Conservation (phyloP, 2,329 filamentous ascomycete genomes). For the Pseudogymnoascus pannorum region DNA sequence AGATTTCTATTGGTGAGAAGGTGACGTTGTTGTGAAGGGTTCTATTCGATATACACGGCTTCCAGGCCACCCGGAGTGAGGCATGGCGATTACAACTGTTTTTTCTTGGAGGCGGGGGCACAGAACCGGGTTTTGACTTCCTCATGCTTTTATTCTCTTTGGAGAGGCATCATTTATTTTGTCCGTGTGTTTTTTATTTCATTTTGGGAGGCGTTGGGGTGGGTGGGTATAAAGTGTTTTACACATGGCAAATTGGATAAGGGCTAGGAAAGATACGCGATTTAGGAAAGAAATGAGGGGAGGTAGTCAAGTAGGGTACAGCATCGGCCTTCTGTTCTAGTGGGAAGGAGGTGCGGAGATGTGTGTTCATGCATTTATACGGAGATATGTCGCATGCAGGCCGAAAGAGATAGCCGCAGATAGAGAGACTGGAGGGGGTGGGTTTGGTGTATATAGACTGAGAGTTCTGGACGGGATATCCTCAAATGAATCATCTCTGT, state of each 20-base stretch:
- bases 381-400: neutral
- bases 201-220: neutral
- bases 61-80: neutral
- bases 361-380: neutral
- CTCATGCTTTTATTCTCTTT: neutral
- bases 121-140: neutral
- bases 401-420: neutral
- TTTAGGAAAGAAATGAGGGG: neutral
- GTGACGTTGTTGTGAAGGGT: neutral
- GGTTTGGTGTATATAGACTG: neutral
- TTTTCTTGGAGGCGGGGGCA: neutral
- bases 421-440: neutral
- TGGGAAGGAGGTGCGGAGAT: neutral
- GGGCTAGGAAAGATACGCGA: neutral
- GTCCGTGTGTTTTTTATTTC: neutral
- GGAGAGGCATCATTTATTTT: neutral
- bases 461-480: neutral
- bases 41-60: neutral
- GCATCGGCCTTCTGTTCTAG: constrained; percentile 1
- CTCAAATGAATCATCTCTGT: neutral
- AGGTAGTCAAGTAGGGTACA: neutral
- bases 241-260: constrained; percentile 2
- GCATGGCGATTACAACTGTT: neutral
- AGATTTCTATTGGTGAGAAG: neutral
- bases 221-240: constrained; percentile 2